Evolutionary conservation across 1,284 basidiomycete species (phyloP).

Genomic region (Naganishia albida): DNA sequence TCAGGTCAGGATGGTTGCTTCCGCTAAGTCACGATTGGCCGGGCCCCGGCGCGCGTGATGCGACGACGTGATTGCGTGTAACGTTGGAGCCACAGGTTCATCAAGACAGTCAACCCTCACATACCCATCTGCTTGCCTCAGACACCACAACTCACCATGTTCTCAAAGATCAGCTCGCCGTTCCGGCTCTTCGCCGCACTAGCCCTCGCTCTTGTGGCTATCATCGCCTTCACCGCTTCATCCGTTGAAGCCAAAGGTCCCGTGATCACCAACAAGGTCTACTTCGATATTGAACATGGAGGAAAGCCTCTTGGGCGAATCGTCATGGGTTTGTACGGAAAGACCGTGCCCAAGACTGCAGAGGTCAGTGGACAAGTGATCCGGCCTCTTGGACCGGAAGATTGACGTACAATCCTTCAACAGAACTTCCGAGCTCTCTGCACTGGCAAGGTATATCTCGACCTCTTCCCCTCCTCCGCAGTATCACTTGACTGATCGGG

Average conservation of each 20-base stretch:
- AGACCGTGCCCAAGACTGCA: conserved; percentile 76
- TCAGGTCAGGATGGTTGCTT: too few relatives aligned
- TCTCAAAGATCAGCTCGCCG: conserved; percentile 13
- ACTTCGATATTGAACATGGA: conserved; percentile 89
- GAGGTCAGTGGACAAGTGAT: conserved; percentile 51
- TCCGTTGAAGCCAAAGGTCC: conserved; percentile 58
- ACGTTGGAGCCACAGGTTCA: background rate
- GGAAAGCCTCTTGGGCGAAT: conserved; percentile 78
- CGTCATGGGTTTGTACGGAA: conserved; percentile 81
- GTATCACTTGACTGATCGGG: background rate
- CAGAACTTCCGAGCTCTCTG: conserved; percentile 67
- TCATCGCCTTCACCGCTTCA: conserved; percentile 50
- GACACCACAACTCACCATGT: conserved; percentile 9
- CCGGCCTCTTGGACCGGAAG: background rate
- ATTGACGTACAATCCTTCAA: background rate
- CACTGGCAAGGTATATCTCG: conserved; percentile 55
- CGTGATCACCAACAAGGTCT: conserved; percentile 85
- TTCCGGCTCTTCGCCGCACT: conserved; percentile 20
- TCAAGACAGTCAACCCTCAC: background rate
- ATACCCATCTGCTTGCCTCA: background rate
- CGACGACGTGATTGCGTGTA: conserved; percentile 10
- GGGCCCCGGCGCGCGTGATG: background rate
- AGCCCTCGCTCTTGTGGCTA: conserved; percentile 62
- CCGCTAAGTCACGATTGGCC: too few relatives aligned
- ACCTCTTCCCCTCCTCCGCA: background rate